phyloP scores from a whole-genome alignment of 352 stramenopile genomes.

The Blastocystis sp. region DNA sequence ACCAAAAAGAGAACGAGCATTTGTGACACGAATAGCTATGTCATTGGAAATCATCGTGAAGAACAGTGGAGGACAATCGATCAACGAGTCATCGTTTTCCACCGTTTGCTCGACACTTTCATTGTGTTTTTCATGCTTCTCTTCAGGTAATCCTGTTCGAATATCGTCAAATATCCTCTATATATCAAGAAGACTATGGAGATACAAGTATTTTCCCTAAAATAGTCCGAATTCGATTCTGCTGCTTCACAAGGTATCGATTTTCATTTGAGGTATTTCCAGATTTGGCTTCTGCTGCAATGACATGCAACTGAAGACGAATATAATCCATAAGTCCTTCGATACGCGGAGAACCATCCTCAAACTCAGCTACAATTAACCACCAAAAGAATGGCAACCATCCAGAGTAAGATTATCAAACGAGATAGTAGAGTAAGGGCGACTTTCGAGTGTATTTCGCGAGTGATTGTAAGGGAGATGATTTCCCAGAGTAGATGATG shows the following conservation, averaged over 20 bases:
- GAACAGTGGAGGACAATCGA: conserved; percentile 17
- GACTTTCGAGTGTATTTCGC: not conserved
- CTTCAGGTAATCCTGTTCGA: not conserved
- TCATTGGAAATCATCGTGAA: conserved; percentile 9
- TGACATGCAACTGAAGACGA: not conserved
- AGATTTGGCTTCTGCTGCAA: not conserved
- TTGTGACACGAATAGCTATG: not conserved
- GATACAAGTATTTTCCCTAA: not conserved
- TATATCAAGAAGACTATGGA: not conserved
- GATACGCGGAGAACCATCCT: not conserved
- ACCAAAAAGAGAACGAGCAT: not conserved
- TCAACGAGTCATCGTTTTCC: not conserved
- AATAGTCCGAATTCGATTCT: not conserved
- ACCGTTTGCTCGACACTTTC: not conserved
- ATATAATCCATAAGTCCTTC: conserved; percentile 18
- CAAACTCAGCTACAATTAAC: not conserved
- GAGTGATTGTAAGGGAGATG: not conserved
- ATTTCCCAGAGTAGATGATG: not conserved
- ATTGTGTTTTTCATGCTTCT: not conserved
- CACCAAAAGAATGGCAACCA: not conserved
- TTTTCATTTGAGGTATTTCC: not conserved
- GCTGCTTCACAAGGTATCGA: not conserved
- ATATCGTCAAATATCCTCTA: conserved; percentile 34
- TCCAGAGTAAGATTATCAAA: not conserved
- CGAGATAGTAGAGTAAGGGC: not conserved